Evolutionary conservation across 495 filamentous ascomycete genomes (phyloP).

Genomic region (Annulohypoxylon nitens): DNA sequence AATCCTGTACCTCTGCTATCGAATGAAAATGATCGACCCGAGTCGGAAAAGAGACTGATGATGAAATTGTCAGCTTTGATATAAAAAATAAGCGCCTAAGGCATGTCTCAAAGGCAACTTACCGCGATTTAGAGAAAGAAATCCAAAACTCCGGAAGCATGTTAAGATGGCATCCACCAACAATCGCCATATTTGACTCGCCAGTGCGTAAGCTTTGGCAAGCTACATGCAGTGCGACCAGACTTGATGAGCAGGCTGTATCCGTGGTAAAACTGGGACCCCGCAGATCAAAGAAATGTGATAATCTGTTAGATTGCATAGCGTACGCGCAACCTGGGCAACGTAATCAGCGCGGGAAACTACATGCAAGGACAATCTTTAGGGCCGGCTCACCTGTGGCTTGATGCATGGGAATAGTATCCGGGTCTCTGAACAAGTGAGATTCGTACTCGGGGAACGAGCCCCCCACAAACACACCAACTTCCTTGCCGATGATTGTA

Average conservation of each 20-base stretch:
- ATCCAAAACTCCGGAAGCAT: conserved; percentile 69
- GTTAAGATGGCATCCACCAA: conserved; percentile 71
- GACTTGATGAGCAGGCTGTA: conserved; percentile 87
- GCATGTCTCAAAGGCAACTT: conserved; percentile 10
- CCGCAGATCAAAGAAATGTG: conserved; percentile 69
- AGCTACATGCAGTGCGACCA: conserved; percentile 75
- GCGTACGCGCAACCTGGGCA: conserved; percentile 63
- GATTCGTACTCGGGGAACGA: conserved; percentile 89
- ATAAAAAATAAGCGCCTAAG: conserved; percentile 19
- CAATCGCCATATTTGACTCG: conserved; percentile 63
- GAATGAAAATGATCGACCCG: conserved; percentile 71
- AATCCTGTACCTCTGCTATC: conserved; percentile 74
- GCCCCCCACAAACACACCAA: conserved; percentile 88
- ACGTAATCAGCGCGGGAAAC: conserved; percentile 50
- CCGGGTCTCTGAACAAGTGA: conserved; percentile 81
- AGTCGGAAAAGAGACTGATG: conserved; percentile 74
- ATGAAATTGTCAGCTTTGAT: conserved; percentile 55
- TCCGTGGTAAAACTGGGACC: conserved; percentile 80
- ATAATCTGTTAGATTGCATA: conserved; percentile 74
- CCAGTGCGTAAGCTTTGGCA: conserved; percentile 80
- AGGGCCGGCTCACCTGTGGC: conserved; percentile 68
- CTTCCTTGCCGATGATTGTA: conserved; percentile 76
- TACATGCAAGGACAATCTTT: not conserved
- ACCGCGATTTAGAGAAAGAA: conserved; percentile 58
- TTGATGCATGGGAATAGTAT: conserved; percentile 66